Base-by-base conservation (phyloP, 106 monocot genomes). In the Phalaenopsis aphrodite region DNA sequence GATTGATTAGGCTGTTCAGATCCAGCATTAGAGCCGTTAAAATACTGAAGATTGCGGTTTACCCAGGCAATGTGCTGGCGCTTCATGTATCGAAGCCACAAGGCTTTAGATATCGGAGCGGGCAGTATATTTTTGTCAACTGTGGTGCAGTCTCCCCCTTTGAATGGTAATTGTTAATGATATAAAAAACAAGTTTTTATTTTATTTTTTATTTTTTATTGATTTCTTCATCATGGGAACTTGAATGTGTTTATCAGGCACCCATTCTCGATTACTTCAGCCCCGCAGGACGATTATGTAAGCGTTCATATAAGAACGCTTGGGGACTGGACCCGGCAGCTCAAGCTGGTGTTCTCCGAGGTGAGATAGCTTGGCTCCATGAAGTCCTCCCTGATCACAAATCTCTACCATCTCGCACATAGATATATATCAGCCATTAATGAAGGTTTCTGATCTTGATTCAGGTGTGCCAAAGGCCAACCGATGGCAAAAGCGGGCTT, bases 181-280 rank as follows among this genome's bases (percentile, higher is more conserved):
- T 9, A 47, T 47, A 8, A 9, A 8, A 47, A 8, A 8, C 8
- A 8, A 7, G 0, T 6, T 47, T 48, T 0, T 6, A 52, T 52
- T 1, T 1, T 4, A 5, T 21, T 38, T 3, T 1, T 61, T 61
- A 1, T 69, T 49, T 23, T 43, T 18, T 18, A 23, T 23, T 65
- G 5, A n/a, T 12, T 1, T 52, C 52, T 52, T 15, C 10, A 52
- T 14, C 12, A 10, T 5, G 23, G 38, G 42, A 56, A n/a, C 14
- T 18, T 39, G 24, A 37, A 39, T 69, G 2, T 39, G 21, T 39
- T 69, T 14, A 14, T 69, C 7, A 96, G 96, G 96, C 96, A 97
- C 56, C 96, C 96, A 11, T 97, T 97, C 85, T 97, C 96, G 16
- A 92, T 97, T 78, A 97, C 96, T 8, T 97, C 96, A 48, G 94